phyloP scores from a whole-genome alignment of 495 filamentous ascomycete genomes.

The Aspergillus ellipticus region DNA sequence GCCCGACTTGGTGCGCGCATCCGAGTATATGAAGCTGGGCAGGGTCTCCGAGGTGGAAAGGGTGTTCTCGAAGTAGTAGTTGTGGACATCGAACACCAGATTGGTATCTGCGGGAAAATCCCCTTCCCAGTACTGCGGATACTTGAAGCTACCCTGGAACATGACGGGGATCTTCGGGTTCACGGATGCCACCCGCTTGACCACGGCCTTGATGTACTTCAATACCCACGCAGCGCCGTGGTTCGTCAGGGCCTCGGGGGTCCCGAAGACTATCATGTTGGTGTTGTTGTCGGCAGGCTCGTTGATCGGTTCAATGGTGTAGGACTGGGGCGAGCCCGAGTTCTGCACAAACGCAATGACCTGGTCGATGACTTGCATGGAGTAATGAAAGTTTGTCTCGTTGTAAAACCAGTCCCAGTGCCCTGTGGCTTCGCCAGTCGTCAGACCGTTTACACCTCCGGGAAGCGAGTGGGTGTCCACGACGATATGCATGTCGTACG shows the following conservation, averaged over 20 bases:
- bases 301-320: slow-evolving; percentile 20
- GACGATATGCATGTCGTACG: slow-evolving; percentile 30
- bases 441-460: slow-evolving; percentile 26
- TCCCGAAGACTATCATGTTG: slow-evolving; percentile 27
- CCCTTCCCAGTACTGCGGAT: slow-evolving; percentile 21
- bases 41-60: slow-evolving; percentile 25
- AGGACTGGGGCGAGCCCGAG: slow-evolving; percentile 23
- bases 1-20: slow-evolving; percentile 17
- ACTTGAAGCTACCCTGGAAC: slow-evolving; percentile 29
- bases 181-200: slow-evolving; percentile 15
- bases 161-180: slow-evolving; percentile 25
- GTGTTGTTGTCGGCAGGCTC: slow-evolving; percentile 26
- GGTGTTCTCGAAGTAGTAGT: slow-evolving; percentile 27
- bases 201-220: slow-evolving; percentile 24
- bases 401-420: slow-evolving; percentile 31
- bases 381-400: slow-evolving; percentile 24
- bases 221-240: slow-evolving; percentile 25
- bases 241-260: slow-evolving; percentile 25
- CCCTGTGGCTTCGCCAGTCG: slow-evolving; percentile 27
- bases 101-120: slow-evolving; percentile 19
- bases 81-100: slow-evolving; percentile 30
- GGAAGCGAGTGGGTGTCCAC: slow-evolving; percentile 32
- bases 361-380: slow-evolving; percentile 24
- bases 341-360: slow-evolving; percentile 23
- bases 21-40: slow-evolving; percentile 15